phyloP scores from a whole-genome alignment of 306 rosid genomes.

The Macrotyloma uniflorum region DNA sequence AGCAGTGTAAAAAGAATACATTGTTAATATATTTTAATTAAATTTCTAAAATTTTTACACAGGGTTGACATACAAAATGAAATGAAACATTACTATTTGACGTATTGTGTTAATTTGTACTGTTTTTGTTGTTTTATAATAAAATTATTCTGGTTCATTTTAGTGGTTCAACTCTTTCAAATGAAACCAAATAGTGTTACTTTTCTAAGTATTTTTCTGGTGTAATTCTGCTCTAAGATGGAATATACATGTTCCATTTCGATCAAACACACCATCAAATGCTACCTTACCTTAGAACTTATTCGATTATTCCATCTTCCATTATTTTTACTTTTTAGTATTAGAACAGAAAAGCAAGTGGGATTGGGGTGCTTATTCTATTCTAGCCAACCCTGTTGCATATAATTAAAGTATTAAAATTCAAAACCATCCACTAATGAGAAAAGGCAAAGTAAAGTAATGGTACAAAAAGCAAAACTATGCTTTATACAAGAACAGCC shows the following conservation, averaged over 20 bases:
- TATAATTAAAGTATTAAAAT: slow-evolving; percentile 6
- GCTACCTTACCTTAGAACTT: background rate
- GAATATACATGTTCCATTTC: background rate
- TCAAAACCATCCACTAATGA: slow-evolving; percentile 31
- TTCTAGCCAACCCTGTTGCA: slow-evolving; percentile 10
- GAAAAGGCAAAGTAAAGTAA: slow-evolving; percentile 32
- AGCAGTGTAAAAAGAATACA: background rate
- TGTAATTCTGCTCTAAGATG: background rate
- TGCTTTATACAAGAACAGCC: slow-evolving; percentile 52
- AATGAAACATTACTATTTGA: background rate
- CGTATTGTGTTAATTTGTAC: background rate
- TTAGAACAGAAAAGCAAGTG: slow-evolving; percentile 19
- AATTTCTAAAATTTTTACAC: background rate
- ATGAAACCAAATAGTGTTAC: background rate
- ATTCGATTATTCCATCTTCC: slow-evolving; percentile 20
- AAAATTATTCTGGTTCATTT: background rate
- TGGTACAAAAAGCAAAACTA: slow-evolving; percentile 40
- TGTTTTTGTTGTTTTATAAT: background rate
- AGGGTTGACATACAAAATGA: background rate
- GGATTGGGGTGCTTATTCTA: slow-evolving; percentile 24
- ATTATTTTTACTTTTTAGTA: background rate
- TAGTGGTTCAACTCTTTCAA: background rate
- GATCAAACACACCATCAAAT: background rate
- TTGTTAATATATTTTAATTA: background rate
- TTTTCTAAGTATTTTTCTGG: background rate